phyloP scores from a whole-genome alignment of 352 stramenopile genomes.

The Globisporangium iwayamae region DNA sequence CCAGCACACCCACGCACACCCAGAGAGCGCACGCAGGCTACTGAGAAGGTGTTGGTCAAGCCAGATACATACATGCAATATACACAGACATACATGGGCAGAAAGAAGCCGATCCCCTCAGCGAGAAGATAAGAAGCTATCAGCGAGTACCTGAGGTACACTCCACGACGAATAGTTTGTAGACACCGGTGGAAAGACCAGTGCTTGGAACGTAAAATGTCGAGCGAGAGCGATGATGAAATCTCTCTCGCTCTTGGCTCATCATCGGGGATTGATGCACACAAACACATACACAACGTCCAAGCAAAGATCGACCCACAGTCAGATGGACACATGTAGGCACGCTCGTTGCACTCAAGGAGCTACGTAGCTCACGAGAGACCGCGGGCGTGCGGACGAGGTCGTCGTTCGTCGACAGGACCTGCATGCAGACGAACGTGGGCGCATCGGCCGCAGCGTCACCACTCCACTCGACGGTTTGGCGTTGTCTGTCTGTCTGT shows the following conservation, averaged over 20 bases:
- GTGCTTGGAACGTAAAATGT: conserved; percentile 52
- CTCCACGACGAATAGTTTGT: conserved; percentile 35
- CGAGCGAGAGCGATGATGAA: too few species aligned
- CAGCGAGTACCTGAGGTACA: conserved; percentile 67
- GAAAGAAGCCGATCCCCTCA: conserved; percentile 35
- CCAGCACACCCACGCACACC: background rate
- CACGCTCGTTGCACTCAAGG: too few species aligned
- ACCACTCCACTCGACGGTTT: background rate
- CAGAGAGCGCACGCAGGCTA: background rate
- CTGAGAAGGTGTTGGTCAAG: conserved; percentile 27
- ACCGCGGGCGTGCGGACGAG: background rate
- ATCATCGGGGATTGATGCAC: conserved; percentile 35
- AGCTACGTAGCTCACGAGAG: too few species aligned
- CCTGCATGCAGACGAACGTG: background rate
- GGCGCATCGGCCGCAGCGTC: background rate
- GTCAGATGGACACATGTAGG: too few species aligned
- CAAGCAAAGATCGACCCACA: background rate
- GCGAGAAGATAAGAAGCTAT: conserved; percentile 75
- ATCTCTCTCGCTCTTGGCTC: conserved; percentile 15
- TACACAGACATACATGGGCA: conserved; percentile 12
- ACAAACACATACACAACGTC: background rate
- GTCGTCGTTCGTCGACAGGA: conserved; percentile 5
- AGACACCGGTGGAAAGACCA: conserved; percentile 26
- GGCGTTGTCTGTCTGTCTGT: background rate
- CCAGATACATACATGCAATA: conserved; percentile 16